phyloP scores from a whole-genome alignment of 257 asterid genomes.

The Solanum tarijense region DNA sequence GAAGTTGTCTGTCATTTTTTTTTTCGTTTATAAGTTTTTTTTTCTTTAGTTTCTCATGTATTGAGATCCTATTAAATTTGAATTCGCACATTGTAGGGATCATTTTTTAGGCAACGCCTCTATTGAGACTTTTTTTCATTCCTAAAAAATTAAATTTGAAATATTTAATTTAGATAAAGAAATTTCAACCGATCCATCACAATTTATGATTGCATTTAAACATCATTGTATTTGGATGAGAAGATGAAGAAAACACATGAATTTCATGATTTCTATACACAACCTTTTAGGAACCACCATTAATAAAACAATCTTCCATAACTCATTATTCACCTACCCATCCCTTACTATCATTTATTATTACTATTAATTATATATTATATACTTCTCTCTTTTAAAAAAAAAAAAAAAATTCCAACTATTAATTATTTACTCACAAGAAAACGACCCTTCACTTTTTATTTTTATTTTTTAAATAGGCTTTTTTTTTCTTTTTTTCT shows the following conservation, averaged over 20 bases:
- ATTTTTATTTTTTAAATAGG: not conserved
- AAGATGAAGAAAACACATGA: not conserved
- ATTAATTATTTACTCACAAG: conserved; percentile 24
- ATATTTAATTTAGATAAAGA: no score
- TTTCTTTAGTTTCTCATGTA: not conserved
- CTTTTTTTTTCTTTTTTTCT: not conserved
- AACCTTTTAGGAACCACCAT: conserved; percentile 9
- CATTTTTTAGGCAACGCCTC: not conserved
- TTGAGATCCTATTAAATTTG: not conserved
- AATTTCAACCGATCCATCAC: no score
- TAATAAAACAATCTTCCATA: not conserved
- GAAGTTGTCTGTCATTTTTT: not conserved
- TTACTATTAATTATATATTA: not conserved
- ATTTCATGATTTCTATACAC: not conserved
- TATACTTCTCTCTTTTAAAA: not conserved
- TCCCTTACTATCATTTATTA: conserved; percentile 6
- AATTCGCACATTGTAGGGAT: not conserved
- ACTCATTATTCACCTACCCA: conserved; percentile 14
- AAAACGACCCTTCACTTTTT: not conserved
- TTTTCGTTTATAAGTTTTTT: not conserved
- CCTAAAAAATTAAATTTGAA: no score
- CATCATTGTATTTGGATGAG: not conserved
- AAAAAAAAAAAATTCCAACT: not conserved
- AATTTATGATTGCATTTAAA: not conserved
- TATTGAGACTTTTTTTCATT: no score